Evolutionary conservation across 163 green algal species (phyloP), one percentile per base, ranked within the genome.

Genomic region (Volvox carteri): DNA sequence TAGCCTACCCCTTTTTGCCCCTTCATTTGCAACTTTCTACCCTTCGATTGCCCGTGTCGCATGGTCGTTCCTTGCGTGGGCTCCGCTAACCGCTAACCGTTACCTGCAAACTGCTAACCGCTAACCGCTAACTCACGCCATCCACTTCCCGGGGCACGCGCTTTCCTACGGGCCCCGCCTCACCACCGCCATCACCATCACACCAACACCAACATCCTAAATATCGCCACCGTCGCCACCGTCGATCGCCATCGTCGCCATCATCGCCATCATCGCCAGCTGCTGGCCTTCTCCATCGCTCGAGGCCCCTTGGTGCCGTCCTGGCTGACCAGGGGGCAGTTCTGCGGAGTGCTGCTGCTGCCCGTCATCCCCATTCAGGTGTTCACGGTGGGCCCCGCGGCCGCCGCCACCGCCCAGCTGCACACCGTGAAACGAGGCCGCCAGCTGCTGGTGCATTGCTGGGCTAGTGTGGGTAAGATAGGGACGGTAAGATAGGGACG

Each of bases 311-410:
- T 89, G 39, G 2, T 44, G 16, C 84, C 54, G 1, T 3, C 0
- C 28, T 89, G 84, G 84, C 84, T 89, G 4, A 89, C 33, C 28
- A 50, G 70, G 28, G 28, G 37, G 54, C 84, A 89, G 54, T 89
- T 77, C n/a, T 21, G 28, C 16, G 72, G 72, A 5, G 72, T 89
- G 4, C 41, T 46, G 8, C 39, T 89, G 37, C 54, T 77, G 72
- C 84, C 84, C 54, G 37, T 84, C 19, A 30, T 89, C 3, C 84
- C 84, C 35, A 81, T 88, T 16, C 48, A 88, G 83, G 83, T 88
- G 23, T 81, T 80, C 46, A 80, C 81, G 21, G 50, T 88, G 68
- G 48, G 67, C 2, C 1, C 67, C 0, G 35, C 60, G 62, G 56
- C 44, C 44, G 67, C 30, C 6, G 67, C 46, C 48, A 41, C n/a